A percentile compares a stretch with the other conserved stretches of the same genome.
Evolutionary conservation across 2,329 filamentous ascomycete genomes (phyloP).

Genomic region (Gnomoniopsis sp.): DNA sequence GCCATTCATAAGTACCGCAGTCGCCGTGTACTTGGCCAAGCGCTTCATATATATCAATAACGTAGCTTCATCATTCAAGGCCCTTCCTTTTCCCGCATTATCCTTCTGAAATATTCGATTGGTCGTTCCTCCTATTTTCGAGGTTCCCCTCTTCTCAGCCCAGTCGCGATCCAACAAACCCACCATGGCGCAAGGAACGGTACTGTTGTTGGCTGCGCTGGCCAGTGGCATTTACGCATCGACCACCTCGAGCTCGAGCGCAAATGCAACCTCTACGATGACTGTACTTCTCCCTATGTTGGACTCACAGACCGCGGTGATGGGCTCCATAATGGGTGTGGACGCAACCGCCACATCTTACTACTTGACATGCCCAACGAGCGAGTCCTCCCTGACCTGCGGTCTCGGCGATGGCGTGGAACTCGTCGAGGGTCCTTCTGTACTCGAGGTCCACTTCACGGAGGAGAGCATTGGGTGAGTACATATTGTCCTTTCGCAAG

Average conservation of each 20-base stretch:
- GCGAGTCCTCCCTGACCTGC: conserved; percentile 18
- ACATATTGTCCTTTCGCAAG: not conserved
- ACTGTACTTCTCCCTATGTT: conserved; percentile 18
- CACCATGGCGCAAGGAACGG: not conserved
- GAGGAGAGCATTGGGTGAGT: conserved; percentile 13
- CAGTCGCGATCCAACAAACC: not conserved
- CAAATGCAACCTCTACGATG: conserved; percentile 14
- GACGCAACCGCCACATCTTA: conserved; percentile 23
- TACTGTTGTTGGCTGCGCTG: conserved; percentile 9
- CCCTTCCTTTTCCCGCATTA: not conserved
- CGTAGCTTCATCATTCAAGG: not conserved
- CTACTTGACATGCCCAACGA: conserved; percentile 21
- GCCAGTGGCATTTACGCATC: not conserved
- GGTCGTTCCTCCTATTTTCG: not conserved
- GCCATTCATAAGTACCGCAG: not conserved
- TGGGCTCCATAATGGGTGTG: conserved; percentile 24
- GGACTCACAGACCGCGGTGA: conserved; percentile 17
- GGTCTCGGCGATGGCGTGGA: conserved; percentile 19
- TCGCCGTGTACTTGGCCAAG: not conserved
- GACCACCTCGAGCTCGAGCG: not conserved
- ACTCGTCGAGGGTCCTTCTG: conserved; percentile 22
- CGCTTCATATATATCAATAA: not conserved
- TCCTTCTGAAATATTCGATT: not conserved
- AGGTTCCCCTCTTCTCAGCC: not conserved
- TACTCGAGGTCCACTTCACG: conserved; percentile 14